Percentiles rank a stretch among this genome's conserved stretches.
phyloP scores from a whole-genome alignment of 163 green algal species.

The Picocystis sp. region DNA sequence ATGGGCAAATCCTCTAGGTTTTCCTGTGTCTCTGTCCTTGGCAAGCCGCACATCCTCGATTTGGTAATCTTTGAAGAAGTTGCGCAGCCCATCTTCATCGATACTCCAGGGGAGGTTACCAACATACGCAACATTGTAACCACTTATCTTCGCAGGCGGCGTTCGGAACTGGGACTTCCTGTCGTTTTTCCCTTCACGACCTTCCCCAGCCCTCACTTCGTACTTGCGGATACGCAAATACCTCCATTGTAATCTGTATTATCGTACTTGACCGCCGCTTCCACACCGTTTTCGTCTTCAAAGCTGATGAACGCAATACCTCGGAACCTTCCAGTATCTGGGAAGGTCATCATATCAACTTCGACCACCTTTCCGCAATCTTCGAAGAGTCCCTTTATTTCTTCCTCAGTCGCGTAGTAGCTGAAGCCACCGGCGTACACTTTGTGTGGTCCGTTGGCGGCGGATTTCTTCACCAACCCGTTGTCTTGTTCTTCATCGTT shows the following conservation, averaged over 20 bases:
- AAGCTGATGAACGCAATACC: constrained; percentile 7
- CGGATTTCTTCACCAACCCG: too few species aligned
- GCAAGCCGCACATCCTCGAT: constrained; percentile 12
- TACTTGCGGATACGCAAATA: constrained; percentile 2
- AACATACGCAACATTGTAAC: constrained; percentile 12
- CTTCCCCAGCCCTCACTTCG: not conserved
- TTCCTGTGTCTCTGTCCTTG: constrained; percentile 14
- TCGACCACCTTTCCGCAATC: constrained; percentile 1
- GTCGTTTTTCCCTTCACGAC: not conserved
- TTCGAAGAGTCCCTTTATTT: not conserved
- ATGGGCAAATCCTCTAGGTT: constrained; percentile 17
- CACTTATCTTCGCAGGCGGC: constrained; percentile 8
- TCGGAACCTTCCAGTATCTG: constrained; percentile 3
- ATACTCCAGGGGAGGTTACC: constrained; percentile 17
- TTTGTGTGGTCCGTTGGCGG: too few species aligned
- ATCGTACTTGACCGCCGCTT: constrained; percentile 3
- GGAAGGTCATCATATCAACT: constrained; percentile 7
- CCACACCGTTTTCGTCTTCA: not conserved
- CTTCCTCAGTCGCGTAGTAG: too few species aligned
- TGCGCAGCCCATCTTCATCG: constrained; percentile 13
- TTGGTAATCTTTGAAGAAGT: constrained; percentile 15
- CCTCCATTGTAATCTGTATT: not conserved
- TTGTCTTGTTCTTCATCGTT: too few species aligned
- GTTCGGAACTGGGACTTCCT: not conserved
- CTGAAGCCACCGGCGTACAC: too few species aligned